A percentile compares a stretch with the other conserved stretches of the same genome.
phyloP scores from a whole-genome alignment of 257 asterid genomes.

The Voacanga thouarsii region DNA sequence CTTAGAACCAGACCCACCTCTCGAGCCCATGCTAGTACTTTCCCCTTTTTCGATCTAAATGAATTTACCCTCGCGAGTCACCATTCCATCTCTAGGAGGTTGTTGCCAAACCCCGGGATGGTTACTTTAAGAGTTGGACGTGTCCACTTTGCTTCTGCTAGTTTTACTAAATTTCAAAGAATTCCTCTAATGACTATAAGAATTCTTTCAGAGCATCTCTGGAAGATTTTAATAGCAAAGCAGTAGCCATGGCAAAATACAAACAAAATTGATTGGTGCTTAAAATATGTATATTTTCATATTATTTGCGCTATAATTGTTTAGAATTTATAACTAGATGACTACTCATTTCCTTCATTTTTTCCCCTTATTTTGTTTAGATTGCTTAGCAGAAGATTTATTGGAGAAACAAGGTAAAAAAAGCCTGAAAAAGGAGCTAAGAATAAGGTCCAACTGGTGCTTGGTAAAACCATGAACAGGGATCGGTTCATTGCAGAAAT shows the following conservation, averaged over 20 bases:
- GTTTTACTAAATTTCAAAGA: conserved; percentile 23
- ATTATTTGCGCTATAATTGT: too few relatives aligned
- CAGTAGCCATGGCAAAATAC: conserved; percentile 63
- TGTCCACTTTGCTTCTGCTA: conserved; percentile 32
- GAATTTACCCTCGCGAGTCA: conserved; percentile 56
- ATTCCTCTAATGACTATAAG: conserved; percentile 17
- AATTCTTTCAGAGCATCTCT: conserved; percentile 44
- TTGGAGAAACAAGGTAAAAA: too few relatives aligned
- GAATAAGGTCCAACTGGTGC: too few relatives aligned
- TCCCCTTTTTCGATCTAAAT: conserved; percentile 50
- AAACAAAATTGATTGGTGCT: too few relatives aligned
- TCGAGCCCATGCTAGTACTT: conserved; percentile 45
- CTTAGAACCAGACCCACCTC: conserved; percentile 56
- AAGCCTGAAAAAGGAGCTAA: too few relatives aligned
- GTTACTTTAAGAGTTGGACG: conserved; percentile 64
- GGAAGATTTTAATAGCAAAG: conserved; percentile 78
- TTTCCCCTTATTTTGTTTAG: too few relatives aligned
- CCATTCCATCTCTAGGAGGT: conserved; percentile 70
- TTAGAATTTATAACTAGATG: too few relatives aligned
- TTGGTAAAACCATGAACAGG: too few relatives aligned
- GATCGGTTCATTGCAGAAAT: too few relatives aligned
- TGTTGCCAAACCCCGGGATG: conserved; percentile 99
- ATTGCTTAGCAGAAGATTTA: too few relatives aligned
- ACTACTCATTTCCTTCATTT: too few relatives aligned
- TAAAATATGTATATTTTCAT: too few relatives aligned